Conservation (phyloP, 2,329 filamentous ascomycete species). For the Geosmithia morbida region DNA sequence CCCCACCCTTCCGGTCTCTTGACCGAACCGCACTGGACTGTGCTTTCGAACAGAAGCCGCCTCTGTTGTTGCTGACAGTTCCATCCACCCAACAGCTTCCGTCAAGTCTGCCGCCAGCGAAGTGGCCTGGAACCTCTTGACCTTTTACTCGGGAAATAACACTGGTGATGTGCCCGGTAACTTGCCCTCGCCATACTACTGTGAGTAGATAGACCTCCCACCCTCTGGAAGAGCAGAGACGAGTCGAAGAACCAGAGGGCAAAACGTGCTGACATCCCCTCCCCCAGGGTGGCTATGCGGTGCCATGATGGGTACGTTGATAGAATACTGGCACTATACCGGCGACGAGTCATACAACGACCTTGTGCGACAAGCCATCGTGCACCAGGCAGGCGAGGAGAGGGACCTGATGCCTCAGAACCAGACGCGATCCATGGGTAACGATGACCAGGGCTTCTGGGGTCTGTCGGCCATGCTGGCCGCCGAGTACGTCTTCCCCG, state of each 20-base stretch:
- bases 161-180: conserved; percentile 44
- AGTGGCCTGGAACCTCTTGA: conserved; percentile 30
- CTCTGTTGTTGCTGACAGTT: not conserved
- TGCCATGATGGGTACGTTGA: conserved; percentile 53
- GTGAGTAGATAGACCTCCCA: conserved; percentile 20
- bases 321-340: conserved; percentile 61
- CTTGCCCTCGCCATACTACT: conserved; percentile 49
- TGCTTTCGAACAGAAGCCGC: not conserved
- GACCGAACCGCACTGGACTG: too few relatives aligned
- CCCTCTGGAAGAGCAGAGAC: not conserved
- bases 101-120: conserved; percentile 32
- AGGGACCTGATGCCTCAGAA: conserved; percentile 53
- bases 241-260: not conserved
- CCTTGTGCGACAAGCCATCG: conserved; percentile 40
- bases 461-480: conserved; percentile 69
- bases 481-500: conserved; percentile 60
- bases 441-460: conserved; percentile 77
- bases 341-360: conserved; percentile 51
- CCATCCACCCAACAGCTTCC: conserved; percentile 21
- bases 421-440: conserved; percentile 46
- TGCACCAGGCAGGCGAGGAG: conserved; percentile 45
- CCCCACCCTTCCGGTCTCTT: not conserved
- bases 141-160: conserved; percentile 41
- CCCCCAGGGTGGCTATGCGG: conserved; percentile 53
- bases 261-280: not conserved